These are phyloP conservation scores for Acmispon strigosus DNA, from an alignment of 306 rosid species.

Conservation along the genomic window DNA sequence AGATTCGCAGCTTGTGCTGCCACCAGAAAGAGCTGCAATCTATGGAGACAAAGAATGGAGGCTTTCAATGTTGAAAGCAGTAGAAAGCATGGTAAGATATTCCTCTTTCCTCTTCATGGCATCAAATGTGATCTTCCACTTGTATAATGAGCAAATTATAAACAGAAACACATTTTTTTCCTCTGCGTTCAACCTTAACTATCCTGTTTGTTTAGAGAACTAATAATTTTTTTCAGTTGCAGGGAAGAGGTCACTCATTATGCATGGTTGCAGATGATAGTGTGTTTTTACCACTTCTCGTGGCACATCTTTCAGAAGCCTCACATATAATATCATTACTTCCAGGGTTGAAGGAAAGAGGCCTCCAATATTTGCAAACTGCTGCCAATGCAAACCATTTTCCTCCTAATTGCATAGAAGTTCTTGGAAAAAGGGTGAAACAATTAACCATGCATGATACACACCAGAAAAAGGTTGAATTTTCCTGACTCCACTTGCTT, in stretches of 20 bases:
- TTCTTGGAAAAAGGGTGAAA: slow-evolving; percentile 48
- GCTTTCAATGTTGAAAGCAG: slow-evolving; percentile 47
- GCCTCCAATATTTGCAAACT: slow-evolving; percentile 61
- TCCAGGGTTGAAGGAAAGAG: slow-evolving; percentile 66
- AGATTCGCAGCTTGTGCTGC: slow-evolving; percentile 47
- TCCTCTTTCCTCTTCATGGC: slow-evolving; percentile 1
- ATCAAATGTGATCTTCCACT: background rate
- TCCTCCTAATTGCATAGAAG: slow-evolving; percentile 52
- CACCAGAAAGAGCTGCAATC: slow-evolving; percentile 75
- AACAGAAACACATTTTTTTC: background rate
- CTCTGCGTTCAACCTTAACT: slow-evolving; percentile 6
- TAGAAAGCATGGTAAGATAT: slow-evolving; percentile 40
- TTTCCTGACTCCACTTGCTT: slow-evolving; percentile 11
- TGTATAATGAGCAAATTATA: background rate
- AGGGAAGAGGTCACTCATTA: slow-evolving; percentile 49
- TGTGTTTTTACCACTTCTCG: slow-evolving; percentile 59
- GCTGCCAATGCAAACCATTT: slow-evolving; percentile 56
- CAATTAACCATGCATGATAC: slow-evolving; percentile 45
- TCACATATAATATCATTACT: slow-evolving; percentile 53
- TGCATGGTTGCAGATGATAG: slow-evolving; percentile 87
- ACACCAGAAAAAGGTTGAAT: slow-evolving; percentile 54
- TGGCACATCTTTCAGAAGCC: slow-evolving; percentile 48
- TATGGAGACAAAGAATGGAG: slow-evolving; percentile 83
- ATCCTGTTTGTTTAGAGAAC: slow-evolving; percentile 18
- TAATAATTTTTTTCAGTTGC: slow-evolving; percentile 41